Base-by-base conservation (phyloP, 2,329 filamentous ascomycete genomes). In the Karstenula rhodostoma region DNA sequence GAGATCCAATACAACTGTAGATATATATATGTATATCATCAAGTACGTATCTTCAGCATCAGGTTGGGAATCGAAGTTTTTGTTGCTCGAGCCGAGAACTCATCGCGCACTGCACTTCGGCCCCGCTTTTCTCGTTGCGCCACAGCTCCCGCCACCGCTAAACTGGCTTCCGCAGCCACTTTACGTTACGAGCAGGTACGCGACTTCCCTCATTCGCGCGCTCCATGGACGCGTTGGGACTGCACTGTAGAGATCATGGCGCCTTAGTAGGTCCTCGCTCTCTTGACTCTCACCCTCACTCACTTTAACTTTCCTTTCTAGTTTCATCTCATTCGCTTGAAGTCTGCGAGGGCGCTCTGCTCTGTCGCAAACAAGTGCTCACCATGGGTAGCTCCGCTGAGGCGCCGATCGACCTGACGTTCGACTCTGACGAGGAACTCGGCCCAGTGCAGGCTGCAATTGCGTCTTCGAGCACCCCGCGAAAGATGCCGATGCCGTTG, bases 351-450 rank as follows among this genome's bases (percentile, higher is more conserved):
- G 19, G 25, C n/a, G 25, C 6, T 15, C 40, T 12, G 4, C 33
- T 51, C 19, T 12, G 12, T 40, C 49, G 49, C 33, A 29, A 29
- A 19, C 32, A 23, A 8, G 5, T 13, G 22, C 49, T 27, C 12
- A 54, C 17, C 25, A 54, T 44, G 51, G 40, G 35, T 37, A 54
- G 51, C 37, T 44, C 25, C 15, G 37, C 51, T 15, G 25, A 43
- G 37, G 51, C 25, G 19, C 33, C 23, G 3, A 47, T 55, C 29
- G 52, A 55, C 42, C 29, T 55, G 8, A 47, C 52, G 3, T 4
- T 46, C 6, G 52, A 55, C 29, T 35, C 40, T 4, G 52, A 47
- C 27, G 19, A 47, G 5, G 52, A 55, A 6, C 40, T 27, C 13
- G 35, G 25, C 13, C 51, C 33, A 13, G 8, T 42, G 17, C 15